These are phyloP conservation scores for Leccinum aurantiacum DNA, from an alignment of 768 basidiomycete species.

Conservation along the genomic window DNA sequence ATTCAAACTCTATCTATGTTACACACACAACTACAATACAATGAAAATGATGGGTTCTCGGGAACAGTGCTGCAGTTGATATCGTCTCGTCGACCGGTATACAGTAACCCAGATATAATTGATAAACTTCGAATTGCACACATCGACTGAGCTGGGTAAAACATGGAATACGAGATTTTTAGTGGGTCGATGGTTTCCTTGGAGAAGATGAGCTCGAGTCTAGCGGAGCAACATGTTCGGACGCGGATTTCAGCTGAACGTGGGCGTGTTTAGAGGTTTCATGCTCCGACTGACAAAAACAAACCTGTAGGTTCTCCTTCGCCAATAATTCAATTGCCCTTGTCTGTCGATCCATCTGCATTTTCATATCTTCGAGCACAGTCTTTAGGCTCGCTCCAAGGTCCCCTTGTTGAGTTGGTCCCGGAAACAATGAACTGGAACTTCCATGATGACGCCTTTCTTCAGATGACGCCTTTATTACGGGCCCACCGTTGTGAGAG, in stretches of 20 bases:
- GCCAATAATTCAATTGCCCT: constrained; percentile 41
- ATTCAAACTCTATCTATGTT: neutral
- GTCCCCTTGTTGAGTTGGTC: constrained; percentile 20
- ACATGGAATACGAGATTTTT: neutral
- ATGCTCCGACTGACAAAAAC: constrained; percentile 2
- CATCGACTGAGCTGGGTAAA: neutral
- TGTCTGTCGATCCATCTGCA: constrained; percentile 50
- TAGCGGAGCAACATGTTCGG: constrained; percentile 14
- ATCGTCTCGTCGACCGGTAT: neutral
- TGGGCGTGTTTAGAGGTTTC: constrained; percentile 6
- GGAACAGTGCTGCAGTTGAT: neutral
- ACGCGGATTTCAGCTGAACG: constrained; percentile 17
- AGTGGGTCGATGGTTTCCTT: constrained; percentile 18
- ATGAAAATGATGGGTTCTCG: neutral
- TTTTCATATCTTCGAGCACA: constrained; percentile 46
- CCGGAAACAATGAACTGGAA: constrained; percentile 12
- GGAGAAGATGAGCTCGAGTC: constrained; percentile 16
- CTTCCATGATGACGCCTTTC: constrained; percentile 13
- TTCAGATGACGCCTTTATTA: constrained; percentile 11
- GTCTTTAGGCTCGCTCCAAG: constrained; percentile 30
- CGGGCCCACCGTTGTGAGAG: constrained; percentile 10
- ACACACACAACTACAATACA: constrained; percentile 8
- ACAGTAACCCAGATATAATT: neutral
- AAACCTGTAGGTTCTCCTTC: constrained; percentile 50
- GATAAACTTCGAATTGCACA: neutral